Percentiles rank a stretch among this genome's conserved stretches.
These are phyloP conservation scores for Clitoria ternatea DNA, from an alignment of 306 rosid genomes.

Conservation along the genomic window DNA sequence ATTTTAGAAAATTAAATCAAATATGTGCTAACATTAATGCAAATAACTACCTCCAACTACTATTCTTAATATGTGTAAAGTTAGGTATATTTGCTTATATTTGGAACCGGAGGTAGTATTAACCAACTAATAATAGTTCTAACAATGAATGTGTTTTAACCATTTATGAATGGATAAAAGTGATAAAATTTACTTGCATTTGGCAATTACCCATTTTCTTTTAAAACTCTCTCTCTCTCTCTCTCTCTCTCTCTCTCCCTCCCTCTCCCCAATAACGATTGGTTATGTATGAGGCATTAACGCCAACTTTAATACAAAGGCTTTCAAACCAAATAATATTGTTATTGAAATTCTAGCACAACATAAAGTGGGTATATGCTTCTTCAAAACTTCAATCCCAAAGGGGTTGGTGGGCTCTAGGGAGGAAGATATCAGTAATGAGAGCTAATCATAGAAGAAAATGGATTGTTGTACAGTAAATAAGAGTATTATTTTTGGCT, in stretches of 20 bases:
- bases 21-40: too few species aligned
- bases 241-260: too few species aligned
- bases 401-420: background rate
- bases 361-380: background rate
- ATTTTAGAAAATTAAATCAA: too few species aligned
- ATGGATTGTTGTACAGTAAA: background rate
- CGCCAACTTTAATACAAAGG: background rate
- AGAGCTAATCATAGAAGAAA: background rate
- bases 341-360: background rate
- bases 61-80: too few species aligned
- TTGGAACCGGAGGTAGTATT: too few species aligned
- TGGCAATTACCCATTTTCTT: background rate
- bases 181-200: background rate
- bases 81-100: too few species aligned
- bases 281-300: slow-evolving; percentile 1
- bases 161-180: background rate
- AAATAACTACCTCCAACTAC: too few species aligned
- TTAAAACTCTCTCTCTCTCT: background rate
- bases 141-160: background rate
- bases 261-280: background rate
- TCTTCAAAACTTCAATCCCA: background rate
- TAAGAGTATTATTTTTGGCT: background rate
- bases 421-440: background rate
- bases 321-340: background rate
- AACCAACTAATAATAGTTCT: too few species aligned